A percentile compares a stretch with the other conserved stretches of the same genome.
phyloP scores from a whole-genome alignment of 768 basidiomycete genomes.

The Lactarius indigo region DNA sequence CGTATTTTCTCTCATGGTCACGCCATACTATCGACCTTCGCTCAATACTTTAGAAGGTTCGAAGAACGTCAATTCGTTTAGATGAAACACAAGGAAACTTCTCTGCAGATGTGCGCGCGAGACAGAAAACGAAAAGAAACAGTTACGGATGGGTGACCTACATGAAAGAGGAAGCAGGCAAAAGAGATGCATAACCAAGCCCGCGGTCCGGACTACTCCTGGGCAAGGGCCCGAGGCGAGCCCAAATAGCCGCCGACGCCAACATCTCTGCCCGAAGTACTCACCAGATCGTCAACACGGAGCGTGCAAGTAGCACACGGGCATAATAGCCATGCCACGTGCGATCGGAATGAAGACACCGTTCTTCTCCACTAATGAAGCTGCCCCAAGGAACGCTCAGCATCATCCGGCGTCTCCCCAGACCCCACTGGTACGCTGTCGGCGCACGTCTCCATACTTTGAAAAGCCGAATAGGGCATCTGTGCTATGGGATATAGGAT shows the following conservation, averaged over 20 bases:
- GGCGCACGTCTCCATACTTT: conserved; percentile 17
- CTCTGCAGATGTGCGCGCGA: conserved; percentile 8
- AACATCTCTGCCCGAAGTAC: conserved; percentile 7
- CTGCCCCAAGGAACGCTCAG: neutral
- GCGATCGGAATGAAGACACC: conserved; percentile 11
- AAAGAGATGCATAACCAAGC: conserved; percentile 18
- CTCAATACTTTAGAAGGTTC: neutral
- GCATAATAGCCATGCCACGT: conserved; percentile 10
- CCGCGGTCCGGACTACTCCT: conserved; percentile 10
- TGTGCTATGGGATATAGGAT: conserved; percentile 5
- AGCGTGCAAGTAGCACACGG: conserved; percentile 16
- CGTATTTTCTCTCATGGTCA: neutral
- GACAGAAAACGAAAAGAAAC: conserved; percentile 9
- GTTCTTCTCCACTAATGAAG: conserved; percentile 11
- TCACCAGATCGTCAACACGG: conserved; percentile 17
- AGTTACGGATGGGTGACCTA: conserved; percentile 1
- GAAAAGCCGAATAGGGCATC: conserved; percentile 16
- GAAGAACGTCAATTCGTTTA: conserved; percentile 7
- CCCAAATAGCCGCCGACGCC: conserved; percentile 5
- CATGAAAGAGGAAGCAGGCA: conserved; percentile 16
- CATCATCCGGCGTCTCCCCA: conserved; percentile 26
- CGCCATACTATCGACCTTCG: neutral
- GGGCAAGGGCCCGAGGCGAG: neutral
- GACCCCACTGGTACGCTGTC: conserved; percentile 20
- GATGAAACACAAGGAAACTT: conserved; percentile 1